phyloP scores from a whole-genome alignment of 2,329 filamentous ascomycete species.

The Phaeosphaeria sp. region DNA sequence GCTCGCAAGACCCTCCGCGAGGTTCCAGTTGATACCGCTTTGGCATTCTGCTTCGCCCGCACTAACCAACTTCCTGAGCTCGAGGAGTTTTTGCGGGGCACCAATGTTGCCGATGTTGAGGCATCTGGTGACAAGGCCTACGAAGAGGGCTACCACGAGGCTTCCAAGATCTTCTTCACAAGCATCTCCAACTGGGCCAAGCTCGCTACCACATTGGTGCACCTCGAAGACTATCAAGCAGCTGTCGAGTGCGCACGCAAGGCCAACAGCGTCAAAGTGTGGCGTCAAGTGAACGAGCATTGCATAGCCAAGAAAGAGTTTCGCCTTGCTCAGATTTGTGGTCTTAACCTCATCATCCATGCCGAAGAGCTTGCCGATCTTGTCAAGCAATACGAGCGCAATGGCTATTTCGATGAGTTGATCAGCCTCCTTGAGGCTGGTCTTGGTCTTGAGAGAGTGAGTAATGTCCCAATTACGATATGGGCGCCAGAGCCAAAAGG shows the following conservation, averaged over 20 bases:
- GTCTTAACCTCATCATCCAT: slow-evolving; percentile 96
- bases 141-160: slow-evolving; percentile 90
- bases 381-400: slow-evolving; percentile 94
- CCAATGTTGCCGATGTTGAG: slow-evolving; percentile 95
- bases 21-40: slow-evolving; percentile 87
- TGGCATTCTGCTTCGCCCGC: slow-evolving; percentile 92
- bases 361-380: slow-evolving; percentile 92
- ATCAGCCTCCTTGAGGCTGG: slow-evolving; percentile 94
- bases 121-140: slow-evolving; percentile 98
- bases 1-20: slow-evolving; percentile 95
- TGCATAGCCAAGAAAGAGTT: slow-evolving; percentile 99
- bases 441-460: slow-evolving; percentile 76
- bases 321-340: slow-evolving; percentile 97
- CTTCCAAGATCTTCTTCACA: slow-evolving; percentile 97
- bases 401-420: slow-evolving; percentile 98
- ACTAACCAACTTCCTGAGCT: slow-evolving; percentile 91
- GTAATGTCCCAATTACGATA: neutral
- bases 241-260: slow-evolving; percentile 98
- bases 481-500: neutral
- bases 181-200: slow-evolving; percentile 99
- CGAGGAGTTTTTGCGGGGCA: slow-evolving; percentile 91
- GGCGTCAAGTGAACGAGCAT: slow-evolving; percentile 97
- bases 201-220: slow-evolving; percentile 95
- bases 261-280: slow-evolving; percentile 98
- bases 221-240: slow-evolving; percentile 94